A percentile compares a stretch with the other conserved stretches of the same genome.
Conservation (phyloP, 345 rosid genomes). For the Mercurialis annua region DNA sequence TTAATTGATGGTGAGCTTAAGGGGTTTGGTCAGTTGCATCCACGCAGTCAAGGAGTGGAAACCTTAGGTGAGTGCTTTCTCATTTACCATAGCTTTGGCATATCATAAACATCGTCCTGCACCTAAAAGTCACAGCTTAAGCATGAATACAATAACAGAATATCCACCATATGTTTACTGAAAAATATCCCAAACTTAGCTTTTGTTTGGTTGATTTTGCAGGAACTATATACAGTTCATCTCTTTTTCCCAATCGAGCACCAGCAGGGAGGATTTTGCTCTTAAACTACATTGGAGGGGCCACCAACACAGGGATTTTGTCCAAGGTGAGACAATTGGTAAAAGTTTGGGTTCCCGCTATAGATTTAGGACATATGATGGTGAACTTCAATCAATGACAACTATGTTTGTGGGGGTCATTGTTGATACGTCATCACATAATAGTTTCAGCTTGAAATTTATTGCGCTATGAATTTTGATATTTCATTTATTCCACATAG, state of each 20-base stretch:
- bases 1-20: conserved; percentile 83
- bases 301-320: conserved; percentile 68
- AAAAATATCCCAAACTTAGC: not conserved
- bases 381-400: not conserved
- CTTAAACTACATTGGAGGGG: conserved; percentile 82
- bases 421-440: not conserved
- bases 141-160: not conserved
- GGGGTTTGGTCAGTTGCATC: conserved; percentile 97
- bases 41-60: conserved; percentile 96
- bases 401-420: not conserved
- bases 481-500: not conserved
- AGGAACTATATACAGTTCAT: conserved; percentile 93
- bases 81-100: not conserved
- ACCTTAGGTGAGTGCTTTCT: conserved; percentile 61
- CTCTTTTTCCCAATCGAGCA: conserved; percentile 90
- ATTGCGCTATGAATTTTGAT: not conserved
- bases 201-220: conserved; percentile 15
- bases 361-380: not conserved
- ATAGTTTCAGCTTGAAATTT: not conserved
- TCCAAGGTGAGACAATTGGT: conserved; percentile 51
- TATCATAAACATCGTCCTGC: conserved; percentile 1
- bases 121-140: not conserved
- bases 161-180: not conserved
- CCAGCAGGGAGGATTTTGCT: conserved; percentile 76
- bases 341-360: not conserved